Percentiles rank a stretch among this genome's conserved stretches.
These are phyloP conservation scores for Acmispon strigosus DNA, from an alignment of 306 rosid genomes.

Conservation along the genomic window DNA sequence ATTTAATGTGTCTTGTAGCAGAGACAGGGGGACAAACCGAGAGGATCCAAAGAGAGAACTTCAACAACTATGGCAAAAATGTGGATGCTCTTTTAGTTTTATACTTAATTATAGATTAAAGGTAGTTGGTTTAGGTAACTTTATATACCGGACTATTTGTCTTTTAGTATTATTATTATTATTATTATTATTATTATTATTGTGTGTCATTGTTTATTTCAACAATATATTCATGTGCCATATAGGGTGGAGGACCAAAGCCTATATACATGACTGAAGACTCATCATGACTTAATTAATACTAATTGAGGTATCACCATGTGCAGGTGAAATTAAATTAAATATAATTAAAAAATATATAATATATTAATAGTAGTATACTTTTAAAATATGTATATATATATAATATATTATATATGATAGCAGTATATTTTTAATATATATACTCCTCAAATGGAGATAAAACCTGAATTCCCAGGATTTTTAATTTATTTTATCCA, in stretches of 20 bases:
- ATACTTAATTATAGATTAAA: constrained; percentile 10
- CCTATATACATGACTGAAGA: not conserved
- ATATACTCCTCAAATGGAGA: too few species aligned
- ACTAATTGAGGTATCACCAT: too few species aligned
- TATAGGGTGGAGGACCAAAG: not conserved
- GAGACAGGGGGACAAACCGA: constrained; percentile 34
- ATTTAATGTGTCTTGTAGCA: constrained; percentile 12
- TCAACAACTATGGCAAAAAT: constrained; percentile 41
- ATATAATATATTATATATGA: too few species aligned
- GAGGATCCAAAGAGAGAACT: constrained; percentile 48
- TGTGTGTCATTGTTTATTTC: constrained; percentile 8
- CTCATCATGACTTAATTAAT: not conserved
- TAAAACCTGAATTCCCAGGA: too few species aligned
- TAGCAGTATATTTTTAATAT: too few species aligned
- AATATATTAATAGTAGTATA: too few species aligned
- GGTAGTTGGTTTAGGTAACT: constrained; percentile 64
- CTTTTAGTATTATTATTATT: constrained; percentile 18
- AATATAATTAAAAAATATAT: too few species aligned
- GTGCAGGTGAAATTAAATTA: too few species aligned
- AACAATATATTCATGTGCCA: constrained; percentile 3
- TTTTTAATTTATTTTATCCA: too few species aligned
- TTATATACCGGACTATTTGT: constrained; percentile 42
- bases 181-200: not conserved
- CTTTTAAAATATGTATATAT: too few species aligned
- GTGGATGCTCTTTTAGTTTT: constrained; percentile 23